Conservation (phyloP, 441 rosid species). For the Metrosideros polymorpha region DNA sequence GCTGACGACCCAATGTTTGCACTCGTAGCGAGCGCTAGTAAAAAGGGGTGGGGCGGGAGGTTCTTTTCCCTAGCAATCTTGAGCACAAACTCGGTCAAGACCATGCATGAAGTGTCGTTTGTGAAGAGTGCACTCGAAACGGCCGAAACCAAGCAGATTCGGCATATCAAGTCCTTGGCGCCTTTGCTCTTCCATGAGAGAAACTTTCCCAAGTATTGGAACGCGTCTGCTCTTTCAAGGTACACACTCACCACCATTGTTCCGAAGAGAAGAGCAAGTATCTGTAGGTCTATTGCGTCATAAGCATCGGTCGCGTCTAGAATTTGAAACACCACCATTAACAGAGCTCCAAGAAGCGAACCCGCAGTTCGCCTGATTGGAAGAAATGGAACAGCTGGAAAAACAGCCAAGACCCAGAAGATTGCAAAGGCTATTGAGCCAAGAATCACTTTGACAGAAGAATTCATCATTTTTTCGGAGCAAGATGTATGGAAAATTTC, state of each 20-base stretch:
- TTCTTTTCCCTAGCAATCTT: constrained; percentile 64
- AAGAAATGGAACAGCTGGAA: constrained; percentile 63
- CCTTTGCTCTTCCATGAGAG: constrained; percentile 68
- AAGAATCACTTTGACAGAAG: constrained; percentile 33
- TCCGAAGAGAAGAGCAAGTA: constrained; percentile 81
- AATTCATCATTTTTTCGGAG: constrained; percentile 17
- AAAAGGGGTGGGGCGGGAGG: constrained; percentile 58
- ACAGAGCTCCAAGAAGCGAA: constrained; percentile 68
- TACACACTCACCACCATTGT: constrained; percentile 81
- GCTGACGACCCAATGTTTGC: constrained; percentile 82
- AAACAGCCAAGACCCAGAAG: constrained; percentile 83
- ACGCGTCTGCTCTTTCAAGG: constrained; percentile 78
- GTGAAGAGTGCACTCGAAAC: constrained; percentile 80
- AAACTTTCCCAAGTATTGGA: constrained; percentile 56
- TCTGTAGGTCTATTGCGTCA: constrained; percentile 65
- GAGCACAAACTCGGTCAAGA: constrained; percentile 67
- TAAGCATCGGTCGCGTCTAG: constrained; percentile 65
- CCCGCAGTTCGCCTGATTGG: constrained; percentile 91
- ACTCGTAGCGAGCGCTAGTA: constrained; percentile 71
- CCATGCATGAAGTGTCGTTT: constrained; percentile 70
- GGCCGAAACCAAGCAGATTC: constrained; percentile 68
- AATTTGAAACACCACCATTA: constrained; percentile 76
- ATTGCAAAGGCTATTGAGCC: constrained; percentile 62
- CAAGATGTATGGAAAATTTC: neutral
- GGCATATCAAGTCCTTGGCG: constrained; percentile 53